A percentile compares a stretch with the other conserved stretches of the same genome.
Conservation (phyloP, 257 asterid species). For the Apocynum venetum region DNA sequence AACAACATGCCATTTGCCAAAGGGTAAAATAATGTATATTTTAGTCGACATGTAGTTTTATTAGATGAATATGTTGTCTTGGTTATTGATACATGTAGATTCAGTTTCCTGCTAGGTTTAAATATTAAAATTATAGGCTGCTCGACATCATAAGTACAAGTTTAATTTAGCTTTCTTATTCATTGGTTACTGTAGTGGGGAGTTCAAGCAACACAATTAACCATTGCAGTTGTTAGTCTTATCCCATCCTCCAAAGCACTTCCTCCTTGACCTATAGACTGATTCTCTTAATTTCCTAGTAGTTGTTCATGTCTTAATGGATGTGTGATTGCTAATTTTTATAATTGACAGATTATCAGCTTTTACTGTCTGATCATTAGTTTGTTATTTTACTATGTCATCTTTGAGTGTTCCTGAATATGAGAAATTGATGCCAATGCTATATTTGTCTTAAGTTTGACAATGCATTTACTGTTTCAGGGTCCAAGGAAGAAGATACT, state of each 20-base stretch:
- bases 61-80: no score
- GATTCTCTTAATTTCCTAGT: background rate
- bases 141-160: no score
- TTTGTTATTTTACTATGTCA: background rate
- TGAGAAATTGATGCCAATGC: background rate
- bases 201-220: no score
- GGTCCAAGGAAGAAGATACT: constrained; percentile 98
- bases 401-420: background rate
- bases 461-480: constrained; percentile 39
- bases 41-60: no score
- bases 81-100: no score
- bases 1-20: background rate
- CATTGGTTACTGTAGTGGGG: no score
- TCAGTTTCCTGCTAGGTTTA: no score
- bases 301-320: no score
- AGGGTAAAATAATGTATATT: no score
- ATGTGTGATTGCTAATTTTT: background rate
- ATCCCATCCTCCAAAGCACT: background rate
- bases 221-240: background rate
- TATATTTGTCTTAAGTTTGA: background rate
- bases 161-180: no score
- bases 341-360: background rate
- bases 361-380: background rate
- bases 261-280: background rate
- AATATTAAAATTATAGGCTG: no score